These are phyloP conservation scores for Nematodospora anomalae DNA, from an alignment of 1,139 yeast genomes.

Conservation along the genomic window DNA sequence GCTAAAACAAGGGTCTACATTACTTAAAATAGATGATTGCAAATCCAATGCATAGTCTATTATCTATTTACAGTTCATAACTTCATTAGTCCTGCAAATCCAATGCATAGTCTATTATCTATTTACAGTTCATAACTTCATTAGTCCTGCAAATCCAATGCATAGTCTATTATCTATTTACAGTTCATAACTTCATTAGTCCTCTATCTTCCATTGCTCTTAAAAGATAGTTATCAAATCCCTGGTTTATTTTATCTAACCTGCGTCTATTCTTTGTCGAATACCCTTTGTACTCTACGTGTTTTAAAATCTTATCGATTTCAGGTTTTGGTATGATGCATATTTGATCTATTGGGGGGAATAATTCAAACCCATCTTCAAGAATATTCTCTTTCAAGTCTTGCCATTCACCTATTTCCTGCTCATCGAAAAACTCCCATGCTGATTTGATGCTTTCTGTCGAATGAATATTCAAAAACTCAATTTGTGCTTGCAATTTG, in stretches of 20 bases:
- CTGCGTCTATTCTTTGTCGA: slow-evolving; percentile 15
- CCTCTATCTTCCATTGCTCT: slow-evolving; percentile 22
- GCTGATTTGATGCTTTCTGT: slow-evolving; percentile 6
- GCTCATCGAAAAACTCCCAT: slow-evolving; percentile 13
- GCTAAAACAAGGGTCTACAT: neutral
- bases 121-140: slow-evolving; percentile 2
- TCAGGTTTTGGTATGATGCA: slow-evolving; percentile 6
- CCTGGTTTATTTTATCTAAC: slow-evolving; percentile 17
- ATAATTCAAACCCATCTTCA: neutral
- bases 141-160: neutral
- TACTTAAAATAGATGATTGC: neutral
- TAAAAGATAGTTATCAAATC: slow-evolving; percentile 19
- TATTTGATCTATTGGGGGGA: neutral
- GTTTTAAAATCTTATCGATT: slow-evolving; percentile 5
- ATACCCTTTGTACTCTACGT: slow-evolving; percentile 5
- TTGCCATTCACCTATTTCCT: slow-evolving; percentile 20
- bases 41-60: neutral
- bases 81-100: too few species aligned
- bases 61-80: slow-evolving; percentile 3
- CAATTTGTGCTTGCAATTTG: slow-evolving; percentile 23
- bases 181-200: slow-evolving; percentile 7
- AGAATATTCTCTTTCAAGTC: slow-evolving; percentile 9
- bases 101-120: neutral
- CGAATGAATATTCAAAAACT: slow-evolving; percentile 12
- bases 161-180: slow-evolving; percentile 1